A percentile compares a stretch with the other conserved stretches of the same genome.
phyloP scores from a whole-genome alignment of 345 rosid species.

The Conringia planisiliqua region DNA sequence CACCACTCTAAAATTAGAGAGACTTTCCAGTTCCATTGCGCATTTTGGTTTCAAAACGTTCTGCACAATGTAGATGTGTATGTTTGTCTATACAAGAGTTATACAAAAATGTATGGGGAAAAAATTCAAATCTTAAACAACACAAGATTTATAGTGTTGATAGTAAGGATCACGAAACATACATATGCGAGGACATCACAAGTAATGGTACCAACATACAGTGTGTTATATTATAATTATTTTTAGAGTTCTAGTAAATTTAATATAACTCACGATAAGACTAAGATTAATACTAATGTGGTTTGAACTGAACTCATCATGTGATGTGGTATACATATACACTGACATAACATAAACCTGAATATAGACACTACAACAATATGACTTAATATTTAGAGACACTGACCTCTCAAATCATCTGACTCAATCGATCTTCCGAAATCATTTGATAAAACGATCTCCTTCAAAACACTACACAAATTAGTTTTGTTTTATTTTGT shows the following conservation, averaged over 20 bases:
- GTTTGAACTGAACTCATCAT: neutral
- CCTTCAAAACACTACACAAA: neutral
- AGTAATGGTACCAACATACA: neutral
- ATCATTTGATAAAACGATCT: neutral
- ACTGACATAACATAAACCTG: neutral
- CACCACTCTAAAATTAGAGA: constrained; percentile 3
- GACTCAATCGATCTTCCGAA: neutral
- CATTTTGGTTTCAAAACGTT: neutral
- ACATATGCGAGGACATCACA: too few species aligned
- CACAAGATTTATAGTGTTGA: too few species aligned
- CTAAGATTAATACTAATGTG: neutral
- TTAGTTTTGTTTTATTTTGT: neutral
- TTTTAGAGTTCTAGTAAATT: neutral
- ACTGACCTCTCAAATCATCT: neutral
- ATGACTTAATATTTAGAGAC: neutral
- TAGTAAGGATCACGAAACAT: too few species aligned
- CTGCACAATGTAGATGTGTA: neutral
- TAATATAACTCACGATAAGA: neutral
- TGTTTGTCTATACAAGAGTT: neutral
- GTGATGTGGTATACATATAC: neutral
- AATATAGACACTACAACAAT: neutral
- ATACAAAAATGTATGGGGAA: neutral
- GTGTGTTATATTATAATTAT: neutral
- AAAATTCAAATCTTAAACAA: neutral
- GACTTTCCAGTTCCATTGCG: neutral